Percentiles rank a stretch among this genome's conserved stretches.
phyloP scores from a whole-genome alignment of 345 rosid genomes.

The Ceriops tagal region DNA sequence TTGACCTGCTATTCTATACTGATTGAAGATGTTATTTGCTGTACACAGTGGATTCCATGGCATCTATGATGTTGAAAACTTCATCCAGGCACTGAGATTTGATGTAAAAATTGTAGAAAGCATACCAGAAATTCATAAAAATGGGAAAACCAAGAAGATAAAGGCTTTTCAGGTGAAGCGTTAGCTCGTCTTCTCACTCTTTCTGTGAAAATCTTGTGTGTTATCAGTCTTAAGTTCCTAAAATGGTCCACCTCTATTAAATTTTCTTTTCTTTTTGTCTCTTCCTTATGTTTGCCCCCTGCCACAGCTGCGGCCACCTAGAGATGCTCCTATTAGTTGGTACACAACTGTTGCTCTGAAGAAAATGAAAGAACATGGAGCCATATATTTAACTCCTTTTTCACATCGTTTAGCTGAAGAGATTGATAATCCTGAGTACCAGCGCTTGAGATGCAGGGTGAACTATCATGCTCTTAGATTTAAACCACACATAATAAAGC shows the following conservation, averaged over 20 bases:
- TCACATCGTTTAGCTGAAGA: constrained; percentile 98
- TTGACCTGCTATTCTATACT: neutral
- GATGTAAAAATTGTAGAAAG: constrained; percentile 87
- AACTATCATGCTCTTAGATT: constrained; percentile 95
- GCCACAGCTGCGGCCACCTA: constrained; percentile 72
- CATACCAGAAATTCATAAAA: constrained; percentile 76
- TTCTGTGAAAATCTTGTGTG: neutral
- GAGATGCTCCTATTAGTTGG: constrained; percentile 97
- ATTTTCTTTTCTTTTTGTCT: constrained; percentile 1
- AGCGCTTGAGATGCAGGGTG: constrained; percentile 95
- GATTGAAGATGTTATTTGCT: constrained; percentile 1
- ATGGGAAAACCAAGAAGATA: constrained; percentile 84
- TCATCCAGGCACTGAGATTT: constrained; percentile 71
- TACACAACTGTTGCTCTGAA: constrained; percentile 71
- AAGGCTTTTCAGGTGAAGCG: constrained; percentile 75
- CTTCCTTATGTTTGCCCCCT: neutral
- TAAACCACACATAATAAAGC: constrained; percentile 89
- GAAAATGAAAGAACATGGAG: constrained; percentile 91
- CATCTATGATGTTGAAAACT: constrained; percentile 91
- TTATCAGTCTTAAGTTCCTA: neutral
- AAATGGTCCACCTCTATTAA: neutral
- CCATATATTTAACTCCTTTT: constrained; percentile 94
- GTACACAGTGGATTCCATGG: constrained; percentile 84
- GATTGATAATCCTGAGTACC: constrained; percentile 84
- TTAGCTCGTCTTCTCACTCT: neutral